phyloP scores from a whole-genome alignment of 768 basidiomycete genomes.

The Leucosporidium yakuticum region DNA sequence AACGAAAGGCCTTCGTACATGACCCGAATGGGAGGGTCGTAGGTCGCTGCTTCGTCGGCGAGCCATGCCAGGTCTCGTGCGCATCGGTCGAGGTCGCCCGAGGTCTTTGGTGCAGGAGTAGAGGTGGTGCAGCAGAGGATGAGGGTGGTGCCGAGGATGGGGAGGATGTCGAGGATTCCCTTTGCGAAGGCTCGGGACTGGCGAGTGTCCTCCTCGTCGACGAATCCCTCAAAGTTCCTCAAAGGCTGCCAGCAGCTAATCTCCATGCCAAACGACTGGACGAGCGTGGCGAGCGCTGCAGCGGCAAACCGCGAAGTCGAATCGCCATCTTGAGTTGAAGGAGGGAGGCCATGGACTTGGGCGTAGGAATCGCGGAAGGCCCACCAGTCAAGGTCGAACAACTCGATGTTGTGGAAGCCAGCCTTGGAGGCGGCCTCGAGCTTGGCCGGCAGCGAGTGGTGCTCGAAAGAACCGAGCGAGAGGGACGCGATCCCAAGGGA shows the following conservation, averaged over 20 bases:
- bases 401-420: conserved; percentile 38
- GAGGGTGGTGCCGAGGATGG: conserved; percentile 41
- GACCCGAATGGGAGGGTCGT: conserved; percentile 37
- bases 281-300: conserved; percentile 27
- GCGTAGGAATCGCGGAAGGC: conserved; percentile 38
- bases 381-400: conserved; percentile 45
- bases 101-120: conserved; percentile 36
- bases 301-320: conserved; percentile 39
- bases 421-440: conserved; percentile 36
- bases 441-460: conserved; percentile 43
- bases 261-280: conserved; percentile 29
- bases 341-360: conserved; percentile 32
- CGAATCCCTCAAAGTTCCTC: conserved; percentile 46
- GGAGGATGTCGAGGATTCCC: conserved; percentile 43
- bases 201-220: conserved; percentile 37
- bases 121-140: conserved; percentile 46
- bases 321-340: conserved; percentile 37
- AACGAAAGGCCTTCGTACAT: conserved; percentile 39
- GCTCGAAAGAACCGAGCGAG: conserved; percentile 34
- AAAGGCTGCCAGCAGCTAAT: conserved; percentile 46
- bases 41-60: conserved; percentile 42
- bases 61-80: conserved; percentile 43
- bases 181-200: conserved; percentile 41
- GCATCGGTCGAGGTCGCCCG: conserved; percentile 31
- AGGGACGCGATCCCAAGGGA: conserved; percentile 22